phyloP scores from a whole-genome alignment of 1,139 yeast genomes.

The Sugiyamaella japonica region DNA sequence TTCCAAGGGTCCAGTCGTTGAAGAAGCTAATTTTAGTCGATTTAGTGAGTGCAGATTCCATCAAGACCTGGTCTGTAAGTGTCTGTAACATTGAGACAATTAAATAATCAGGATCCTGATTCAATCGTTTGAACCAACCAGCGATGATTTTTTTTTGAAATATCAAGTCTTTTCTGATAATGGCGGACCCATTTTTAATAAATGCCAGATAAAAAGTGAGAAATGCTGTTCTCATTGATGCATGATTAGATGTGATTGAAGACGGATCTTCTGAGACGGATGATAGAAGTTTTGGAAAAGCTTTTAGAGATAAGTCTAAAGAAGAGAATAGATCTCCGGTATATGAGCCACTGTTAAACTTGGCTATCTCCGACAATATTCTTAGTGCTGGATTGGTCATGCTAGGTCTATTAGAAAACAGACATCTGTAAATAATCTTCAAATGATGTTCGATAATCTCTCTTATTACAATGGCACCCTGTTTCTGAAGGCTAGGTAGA shows the following conservation, averaged over 20 bases:
- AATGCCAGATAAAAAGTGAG: slow-evolving; percentile 58
- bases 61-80: slow-evolving; percentile 53
- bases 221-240: slow-evolving; percentile 50
- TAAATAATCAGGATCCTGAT: slow-evolving; percentile 54
- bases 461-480: slow-evolving; percentile 46
- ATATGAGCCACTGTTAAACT: slow-evolving; percentile 51
- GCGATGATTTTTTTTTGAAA: slow-evolving; percentile 57
- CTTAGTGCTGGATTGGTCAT: slow-evolving; percentile 62
- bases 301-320: slow-evolving; percentile 66
- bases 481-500: slow-evolving; percentile 25
- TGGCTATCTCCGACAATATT: slow-evolving; percentile 54
- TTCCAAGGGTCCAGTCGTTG: slow-evolving; percentile 72
- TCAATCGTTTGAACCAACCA: slow-evolving; percentile 64
- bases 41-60: slow-evolving; percentile 63
- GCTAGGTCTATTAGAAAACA: slow-evolving; percentile 58
- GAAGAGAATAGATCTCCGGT: slow-evolving; percentile 59
- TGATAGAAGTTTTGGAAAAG: slow-evolving; percentile 59
- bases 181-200: slow-evolving; percentile 49
- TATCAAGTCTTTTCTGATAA: slow-evolving; percentile 63
- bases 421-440: slow-evolving; percentile 67
- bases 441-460: slow-evolving; percentile 56
- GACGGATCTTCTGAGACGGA: slow-evolving; percentile 33
- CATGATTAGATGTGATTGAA: slow-evolving; percentile 33
- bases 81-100: slow-evolving; percentile 49
- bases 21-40: slow-evolving; percentile 72